Base-by-base conservation (phyloP, 1,284 basidiomycete genomes). In the Malassezia yamatoensis region DNA sequence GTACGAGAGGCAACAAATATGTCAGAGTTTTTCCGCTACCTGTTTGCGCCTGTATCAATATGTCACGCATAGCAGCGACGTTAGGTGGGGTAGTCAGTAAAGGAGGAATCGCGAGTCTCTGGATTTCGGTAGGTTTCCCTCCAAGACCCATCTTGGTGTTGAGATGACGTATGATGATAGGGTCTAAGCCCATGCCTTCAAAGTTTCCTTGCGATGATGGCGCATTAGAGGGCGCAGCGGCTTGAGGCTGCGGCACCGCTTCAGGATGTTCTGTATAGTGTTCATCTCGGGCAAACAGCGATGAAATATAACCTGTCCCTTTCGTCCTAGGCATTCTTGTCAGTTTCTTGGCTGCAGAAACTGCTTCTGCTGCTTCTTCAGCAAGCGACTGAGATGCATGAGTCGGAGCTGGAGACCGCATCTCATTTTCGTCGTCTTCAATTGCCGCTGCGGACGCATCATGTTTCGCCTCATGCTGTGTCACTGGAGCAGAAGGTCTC, bases 11-110 rank as follows among this genome's bases (percentile, higher is more conserved):
- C 4, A 98, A 82, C 15, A 98, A 82, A 77, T 88, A 99, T 3
- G 93, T 83, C 20, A 98, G 79, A 0, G 93, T 98, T 78, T 98
- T 98, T 66, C 94, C 94, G 0, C 91, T 96, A 58, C 94, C 94
- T 0, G 94, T 98, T 75, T 99, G 93, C 5, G 90, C 88, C 74
- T 96, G 91, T 51, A 99, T 87, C 72, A 98, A 90, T 13, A 89
- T 83, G 75, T 98, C 94, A 53, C 86, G 80, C 77, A 77, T 44
- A 11, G 61, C 77, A 65, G 51, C 12, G 35, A 46, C 41, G 29
- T 66, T 55, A 13, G 67, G 58, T 11, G 62, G 51, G 48, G 37
- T 69, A 11, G 78, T 77, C 1, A 90, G 78, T 43, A 96, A 80
- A 39, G 83, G 79, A 5, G 88, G 85, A 16, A 98, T 79, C 1